Evolutionary conservation across 345 rosid genomes (phyloP), one percentile per base, ranked within the genome.

Genomic region (Moricandia moricandioides): DNA sequence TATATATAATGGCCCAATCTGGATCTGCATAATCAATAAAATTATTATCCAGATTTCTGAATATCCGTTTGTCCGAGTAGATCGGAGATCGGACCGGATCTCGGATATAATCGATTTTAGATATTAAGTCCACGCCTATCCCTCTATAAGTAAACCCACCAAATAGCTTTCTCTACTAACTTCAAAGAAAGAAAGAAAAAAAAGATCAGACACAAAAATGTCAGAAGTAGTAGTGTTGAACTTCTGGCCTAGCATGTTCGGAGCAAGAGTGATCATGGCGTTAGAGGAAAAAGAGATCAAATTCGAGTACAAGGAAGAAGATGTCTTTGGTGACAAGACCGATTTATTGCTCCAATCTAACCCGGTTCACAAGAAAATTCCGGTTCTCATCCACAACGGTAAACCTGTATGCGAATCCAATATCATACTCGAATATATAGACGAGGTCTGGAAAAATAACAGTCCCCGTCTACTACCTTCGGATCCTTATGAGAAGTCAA

Each of bases 171-270:
- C 49, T 56, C 21, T 64, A 29, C 45, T 18, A 12, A 58, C 45
- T 70, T 45, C 67, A 60, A 40, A 31, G 27, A 69, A 56, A 37
- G 57, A 37, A 2, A 21, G 3, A 11, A 4, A 47, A 4, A n/a
- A 49, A 24, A 63, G n/a, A 0, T 47, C 13, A 45, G 34, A 43
- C 29, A 65, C 16, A 34, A 71, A 65, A 12, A 71, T 78, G 81
- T 59, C 81, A n/a, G n/a, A 73, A 67, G 79, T 79, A 30, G 70
- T 74, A 8, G 78, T 79, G 67, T 47, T 79, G 61, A 74, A 74
- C 61, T 79, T 79, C 47, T 74, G 79, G 82, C 82, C 82, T 35
- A 79, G 82, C 57, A 73, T 74, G 82, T 79, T 68, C n/a, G 82
- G 78, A 61, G 74, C 78, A 64, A 74, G 82, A 74, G 71, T 74